These are phyloP conservation scores for Leucosporidium yakuticum DNA, from an alignment of 768 basidiomycete genomes.

Conservation along the genomic window DNA sequence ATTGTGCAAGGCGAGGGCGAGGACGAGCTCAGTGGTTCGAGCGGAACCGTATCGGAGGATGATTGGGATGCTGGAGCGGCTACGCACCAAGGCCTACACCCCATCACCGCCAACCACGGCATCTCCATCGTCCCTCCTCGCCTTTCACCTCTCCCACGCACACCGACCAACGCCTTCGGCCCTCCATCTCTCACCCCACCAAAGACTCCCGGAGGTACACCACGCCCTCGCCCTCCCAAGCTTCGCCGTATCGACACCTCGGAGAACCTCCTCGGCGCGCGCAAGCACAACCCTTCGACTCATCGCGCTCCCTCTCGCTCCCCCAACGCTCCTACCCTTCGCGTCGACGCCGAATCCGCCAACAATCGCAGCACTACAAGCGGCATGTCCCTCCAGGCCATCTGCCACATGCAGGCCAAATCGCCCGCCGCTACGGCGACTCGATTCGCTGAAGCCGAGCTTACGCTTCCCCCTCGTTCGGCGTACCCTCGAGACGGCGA, in stretches of 20 bases:
- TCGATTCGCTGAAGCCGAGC: constrained; percentile 3
- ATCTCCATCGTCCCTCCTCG: no score
- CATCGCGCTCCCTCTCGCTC: neutral
- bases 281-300: neutral
- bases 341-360: neutral
- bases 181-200: neutral
- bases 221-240: neutral
- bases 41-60: neutral
- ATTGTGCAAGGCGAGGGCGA: constrained; percentile 13
- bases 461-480: neutral
- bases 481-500: neutral
- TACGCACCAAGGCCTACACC: no score
- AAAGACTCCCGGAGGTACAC: neutral
- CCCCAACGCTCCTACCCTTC: neutral
- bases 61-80: no score
- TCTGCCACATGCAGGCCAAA: constrained; percentile 15
- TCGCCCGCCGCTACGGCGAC: neutral
- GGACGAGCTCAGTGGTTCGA: neutral
- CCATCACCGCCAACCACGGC: no score
- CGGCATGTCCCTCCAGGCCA: constrained; percentile 5
- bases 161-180: neutral
- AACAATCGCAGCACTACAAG: neutral
- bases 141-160: no score
- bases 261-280: constrained; percentile 1
- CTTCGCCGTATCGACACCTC: constrained; percentile 13